A percentile compares a stretch with the other conserved stretches of the same genome.
phyloP scores from a whole-genome alignment of 164 flowering plant species.

The Magnolia sinica region DNA sequence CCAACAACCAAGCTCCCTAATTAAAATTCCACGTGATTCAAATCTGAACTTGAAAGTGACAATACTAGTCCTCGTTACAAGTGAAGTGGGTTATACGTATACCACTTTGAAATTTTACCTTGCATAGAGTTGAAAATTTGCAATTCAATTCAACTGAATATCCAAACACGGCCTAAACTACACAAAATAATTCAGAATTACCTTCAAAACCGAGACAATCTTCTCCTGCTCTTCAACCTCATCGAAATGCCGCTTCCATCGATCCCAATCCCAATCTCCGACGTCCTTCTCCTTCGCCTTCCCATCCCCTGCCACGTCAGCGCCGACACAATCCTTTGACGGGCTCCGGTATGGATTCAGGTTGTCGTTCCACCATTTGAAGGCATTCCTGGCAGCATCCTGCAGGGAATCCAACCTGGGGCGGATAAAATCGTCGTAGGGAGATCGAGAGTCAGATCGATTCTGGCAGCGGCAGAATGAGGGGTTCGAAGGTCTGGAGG shows the following conservation, averaged over 20 bases:
- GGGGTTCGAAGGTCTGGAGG: slow-evolving; percentile 29
- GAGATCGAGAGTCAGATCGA: slow-evolving; percentile 21
- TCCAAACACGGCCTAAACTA: not conserved
- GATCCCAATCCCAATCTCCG: slow-evolving; percentile 84
- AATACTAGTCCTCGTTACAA: not conserved
- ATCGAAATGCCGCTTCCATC: slow-evolving; percentile 76
- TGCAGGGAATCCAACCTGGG: slow-evolving; percentile 52
- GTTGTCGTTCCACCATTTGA: slow-evolving; percentile 40
- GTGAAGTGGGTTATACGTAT: not conserved
- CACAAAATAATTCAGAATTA: slow-evolving; percentile 10
- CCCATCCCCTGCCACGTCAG: not conserved
- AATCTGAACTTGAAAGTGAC: too few relatives aligned
- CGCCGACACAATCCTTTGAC: not conserved
- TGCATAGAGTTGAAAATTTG: not conserved
- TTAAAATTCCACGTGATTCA: too few relatives aligned
- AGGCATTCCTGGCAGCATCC: slow-evolving; percentile 34
- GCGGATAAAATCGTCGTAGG: slow-evolving; percentile 19
- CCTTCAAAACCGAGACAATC: slow-evolving; percentile 68
- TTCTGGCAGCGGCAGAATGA: slow-evolving; percentile 39
- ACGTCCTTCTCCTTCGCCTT: slow-evolving; percentile 15
- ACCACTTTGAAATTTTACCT: not conserved
- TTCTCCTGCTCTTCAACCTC: slow-evolving; percentile 77
- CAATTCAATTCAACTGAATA: not conserved
- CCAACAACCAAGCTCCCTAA: too few relatives aligned
- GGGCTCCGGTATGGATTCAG: slow-evolving; percentile 25